phyloP scores from a whole-genome alignment of 805 yeast species.

The Nakazawaea wyomingensis region DNA sequence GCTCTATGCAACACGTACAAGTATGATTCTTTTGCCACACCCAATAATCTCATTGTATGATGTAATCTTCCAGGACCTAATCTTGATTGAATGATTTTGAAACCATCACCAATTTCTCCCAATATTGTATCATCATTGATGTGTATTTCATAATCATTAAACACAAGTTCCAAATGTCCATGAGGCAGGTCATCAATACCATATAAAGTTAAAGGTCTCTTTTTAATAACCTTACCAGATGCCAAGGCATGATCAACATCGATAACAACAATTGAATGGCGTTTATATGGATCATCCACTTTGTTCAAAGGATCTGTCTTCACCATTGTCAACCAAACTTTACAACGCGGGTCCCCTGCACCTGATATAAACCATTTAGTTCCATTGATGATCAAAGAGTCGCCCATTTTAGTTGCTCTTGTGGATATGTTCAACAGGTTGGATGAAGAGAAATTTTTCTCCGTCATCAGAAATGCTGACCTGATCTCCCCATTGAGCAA shows the following conservation, averaged over 20 bases:
- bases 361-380: slow-evolving; percentile 70
- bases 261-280: slow-evolving; percentile 52
- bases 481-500: slow-evolving; percentile 49
- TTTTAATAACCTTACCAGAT: slow-evolving; percentile 41
- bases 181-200: slow-evolving; percentile 70
- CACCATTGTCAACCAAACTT: slow-evolving; percentile 49
- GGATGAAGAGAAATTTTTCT: slow-evolving; percentile 53
- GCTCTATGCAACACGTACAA: slow-evolving; percentile 45
- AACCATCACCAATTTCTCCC: slow-evolving; percentile 48
- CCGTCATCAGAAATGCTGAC: slow-evolving; percentile 64
- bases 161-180: slow-evolving; percentile 60
- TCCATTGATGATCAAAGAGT: slow-evolving; percentile 46
- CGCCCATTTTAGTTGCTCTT: slow-evolving; percentile 38
- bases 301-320: slow-evolving; percentile 31
- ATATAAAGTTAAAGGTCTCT: slow-evolving; percentile 48
- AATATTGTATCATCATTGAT: slow-evolving; percentile 37
- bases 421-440: slow-evolving; percentile 56
- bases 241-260: slow-evolving; percentile 46
- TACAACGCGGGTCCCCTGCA: slow-evolving; percentile 61
- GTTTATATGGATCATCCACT: slow-evolving; percentile 34
- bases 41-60: slow-evolving; percentile 63
- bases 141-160: slow-evolving; percentile 44
- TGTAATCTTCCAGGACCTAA: slow-evolving; percentile 69
- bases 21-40: slow-evolving; percentile 55
- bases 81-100: slow-evolving; percentile 58